These are phyloP conservation scores for Monosporascus sp. DNA, from an alignment of 2,329 filamentous ascomycete genomes.

Conservation along the genomic window DNA sequence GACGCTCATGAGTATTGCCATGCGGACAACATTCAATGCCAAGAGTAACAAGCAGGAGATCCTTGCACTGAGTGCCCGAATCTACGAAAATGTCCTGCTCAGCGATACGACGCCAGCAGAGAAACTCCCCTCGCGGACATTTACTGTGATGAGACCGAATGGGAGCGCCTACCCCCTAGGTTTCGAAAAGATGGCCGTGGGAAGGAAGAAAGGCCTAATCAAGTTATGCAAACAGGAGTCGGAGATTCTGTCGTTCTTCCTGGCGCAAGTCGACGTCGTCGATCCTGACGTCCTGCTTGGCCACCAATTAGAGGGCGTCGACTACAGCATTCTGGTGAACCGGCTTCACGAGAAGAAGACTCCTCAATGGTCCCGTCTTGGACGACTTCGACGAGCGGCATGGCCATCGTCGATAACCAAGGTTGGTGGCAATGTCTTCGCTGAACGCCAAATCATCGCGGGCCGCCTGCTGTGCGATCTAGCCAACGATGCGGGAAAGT, in stretches of 20 bases:
- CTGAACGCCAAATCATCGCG: conserved; percentile 82
- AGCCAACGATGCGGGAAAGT: conserved; percentile 95
- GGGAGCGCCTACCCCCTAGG: conserved; percentile 73
- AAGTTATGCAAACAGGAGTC: conserved; percentile 79
- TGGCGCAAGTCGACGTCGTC: conserved; percentile 79
- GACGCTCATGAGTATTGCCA: conserved; percentile 90
- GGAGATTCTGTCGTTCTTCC: conserved; percentile 79
- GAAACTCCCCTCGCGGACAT: conserved; percentile 81
- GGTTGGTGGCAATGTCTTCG: conserved; percentile 84
- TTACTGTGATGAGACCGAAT: conserved; percentile 83
- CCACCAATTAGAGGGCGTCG: conserved; percentile 94
- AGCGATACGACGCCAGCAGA: conserved; percentile 85
- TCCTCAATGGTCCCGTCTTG: conserved; percentile 90
- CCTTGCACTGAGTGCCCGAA: conserved; percentile 79
- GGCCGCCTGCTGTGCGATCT: conserved; percentile 90
- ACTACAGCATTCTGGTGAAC: conserved; percentile 85
- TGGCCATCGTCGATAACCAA: conserved; percentile 89
- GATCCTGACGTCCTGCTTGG: conserved; percentile 94
- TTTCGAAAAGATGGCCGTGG: conserved; percentile 70
- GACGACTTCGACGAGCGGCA: conserved; percentile 71
- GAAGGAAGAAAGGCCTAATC: conserved; percentile 69
- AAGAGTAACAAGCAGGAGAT: conserved; percentile 97
- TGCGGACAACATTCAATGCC: conserved; percentile 82
- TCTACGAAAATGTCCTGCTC: conserved; percentile 86
- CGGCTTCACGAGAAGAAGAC: conserved; percentile 86